Percentiles rank a stretch among this genome's conserved stretches.
Evolutionary conservation across 1,139 yeast genomes (phyloP).

Genomic region (Lodderomyces jiufengensis): DNA sequence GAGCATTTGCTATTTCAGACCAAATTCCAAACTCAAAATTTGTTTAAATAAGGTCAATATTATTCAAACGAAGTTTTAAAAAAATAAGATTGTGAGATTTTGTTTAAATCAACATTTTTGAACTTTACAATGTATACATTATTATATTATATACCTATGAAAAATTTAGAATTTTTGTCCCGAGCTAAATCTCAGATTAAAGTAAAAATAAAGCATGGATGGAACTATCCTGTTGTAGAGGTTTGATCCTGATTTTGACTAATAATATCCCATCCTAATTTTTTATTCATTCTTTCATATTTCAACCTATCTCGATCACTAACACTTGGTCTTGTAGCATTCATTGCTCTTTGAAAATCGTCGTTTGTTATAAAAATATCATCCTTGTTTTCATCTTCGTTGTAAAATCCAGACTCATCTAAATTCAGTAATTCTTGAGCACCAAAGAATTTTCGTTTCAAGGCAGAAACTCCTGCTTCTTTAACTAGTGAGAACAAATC

Average conservation of each 20-base stretch:
- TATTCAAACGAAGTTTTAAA: too few species aligned
- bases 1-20: too few species aligned
- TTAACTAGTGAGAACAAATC: constrained; percentile 88
- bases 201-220: too few species aligned
- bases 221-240: too few species aligned
- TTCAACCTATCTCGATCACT: constrained; percentile 78
- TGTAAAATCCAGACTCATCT: constrained; percentile 42
- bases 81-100: too few species aligned
- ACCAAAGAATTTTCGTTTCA: constrained; percentile 64
- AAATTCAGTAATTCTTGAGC: constrained; percentile 48
- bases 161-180: too few species aligned
- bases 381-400: constrained; percentile 24
- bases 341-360: constrained; percentile 72
- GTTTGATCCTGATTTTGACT: constrained; percentile 4
- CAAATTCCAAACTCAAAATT: too few species aligned
- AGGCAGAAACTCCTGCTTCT: constrained; percentile 88
- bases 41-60: too few species aligned
- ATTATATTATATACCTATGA: too few species aligned
- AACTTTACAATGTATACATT: too few species aligned
- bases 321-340: constrained; percentile 83
- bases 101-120: too few species aligned
- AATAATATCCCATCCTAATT: constrained; percentile 54
- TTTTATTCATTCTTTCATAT: constrained; percentile 61
- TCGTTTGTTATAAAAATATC: constrained; percentile 53
- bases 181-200: too few species aligned